Conservation (phyloP, 805 yeast species). For the Priceomyces haplophilus region DNA sequence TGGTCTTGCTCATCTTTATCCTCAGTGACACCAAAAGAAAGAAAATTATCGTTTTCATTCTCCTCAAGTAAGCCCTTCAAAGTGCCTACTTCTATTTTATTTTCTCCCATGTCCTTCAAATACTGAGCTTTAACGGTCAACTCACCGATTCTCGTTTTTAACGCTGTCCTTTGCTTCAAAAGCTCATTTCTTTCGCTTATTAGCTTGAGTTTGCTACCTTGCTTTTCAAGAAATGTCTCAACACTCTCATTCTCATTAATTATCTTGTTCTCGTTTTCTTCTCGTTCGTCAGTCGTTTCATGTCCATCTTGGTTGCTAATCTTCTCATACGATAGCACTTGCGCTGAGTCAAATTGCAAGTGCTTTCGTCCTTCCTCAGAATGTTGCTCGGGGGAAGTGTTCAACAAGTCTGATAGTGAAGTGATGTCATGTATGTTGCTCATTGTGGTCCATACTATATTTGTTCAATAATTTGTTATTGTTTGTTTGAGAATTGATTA, state of each 20-base stretch:
- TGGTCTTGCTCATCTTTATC: constrained; percentile 14
- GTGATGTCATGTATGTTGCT: constrained; percentile 24
- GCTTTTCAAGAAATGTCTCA: constrained; percentile 12
- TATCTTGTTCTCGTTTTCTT: constrained; percentile 1
- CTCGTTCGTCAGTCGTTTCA: background rate
- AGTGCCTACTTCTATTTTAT: constrained; percentile 12
- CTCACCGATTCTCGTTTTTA: constrained; percentile 16
- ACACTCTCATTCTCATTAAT: constrained; percentile 5
- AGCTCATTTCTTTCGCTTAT: constrained; percentile 15
- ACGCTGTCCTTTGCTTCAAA: constrained; percentile 15
- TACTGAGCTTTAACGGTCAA: constrained; percentile 11
- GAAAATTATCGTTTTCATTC: background rate
- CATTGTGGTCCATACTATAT: constrained; percentile 10
- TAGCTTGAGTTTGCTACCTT: constrained; percentile 15
- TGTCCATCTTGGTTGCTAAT: background rate
- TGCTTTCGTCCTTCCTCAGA: background rate
- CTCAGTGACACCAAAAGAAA: background rate
- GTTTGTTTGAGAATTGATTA: background rate
- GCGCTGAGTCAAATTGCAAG: constrained; percentile 6
- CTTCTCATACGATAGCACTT: background rate
- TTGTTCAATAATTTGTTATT: background rate
- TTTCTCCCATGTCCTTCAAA: constrained; percentile 12
- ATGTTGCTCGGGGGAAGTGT: constrained; percentile 19
- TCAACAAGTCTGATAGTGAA: constrained; percentile 24
- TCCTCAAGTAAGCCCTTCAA: constrained; percentile 19